Base-by-base conservation (phyloP, 257 asterid species). In the Gentiana macrophylla region DNA sequence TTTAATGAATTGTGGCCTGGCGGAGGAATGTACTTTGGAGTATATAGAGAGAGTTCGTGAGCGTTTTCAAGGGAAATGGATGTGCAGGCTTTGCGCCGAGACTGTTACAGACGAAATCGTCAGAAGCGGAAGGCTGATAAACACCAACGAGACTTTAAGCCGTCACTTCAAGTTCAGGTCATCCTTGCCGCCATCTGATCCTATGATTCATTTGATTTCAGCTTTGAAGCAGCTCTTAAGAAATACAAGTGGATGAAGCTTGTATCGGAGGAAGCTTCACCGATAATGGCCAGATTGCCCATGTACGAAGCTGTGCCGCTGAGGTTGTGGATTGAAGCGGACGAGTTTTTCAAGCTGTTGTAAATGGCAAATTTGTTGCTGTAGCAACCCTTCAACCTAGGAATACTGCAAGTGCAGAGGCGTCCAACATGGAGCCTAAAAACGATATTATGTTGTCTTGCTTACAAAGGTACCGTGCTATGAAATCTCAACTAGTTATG, bases 21-120 rank as follows among this genome's bases (percentile, higher is more conserved):
- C 75, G 12, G 98, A 90, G 72, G 98, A 90, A 60, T 90, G 98
- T 71, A 90, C 95, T 33, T 68, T 62, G 49, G 74, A 82, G 2
- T 90, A 90, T 52, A 82, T 86, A 6, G 81, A 84, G 43, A 72
- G 79, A 5, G 76, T 86, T 46, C 82, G 91, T 3, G 75, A 68
- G 54, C 55, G 94, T 33, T 84, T 82, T 46, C 89, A 90, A 11
- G 98, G 96, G 32, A 90, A 90, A 67, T 91, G 98, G 98, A 77
- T 91, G 8, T 86, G 96, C 59, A 95, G 98, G 61, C 94, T 91
- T 4, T 87, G 98, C 45, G 86, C 87, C 3, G 96, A 91, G 70
- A 96, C 96, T 3, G 88, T 91, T 8, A 91, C 84, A 59, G 91
- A 87, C 1, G 96, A 87, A 66, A 61, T 67, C 2, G 32, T 72